phyloP scores from a whole-genome alignment of 805 yeast species.

The Monosporozyma siamensis region DNA sequence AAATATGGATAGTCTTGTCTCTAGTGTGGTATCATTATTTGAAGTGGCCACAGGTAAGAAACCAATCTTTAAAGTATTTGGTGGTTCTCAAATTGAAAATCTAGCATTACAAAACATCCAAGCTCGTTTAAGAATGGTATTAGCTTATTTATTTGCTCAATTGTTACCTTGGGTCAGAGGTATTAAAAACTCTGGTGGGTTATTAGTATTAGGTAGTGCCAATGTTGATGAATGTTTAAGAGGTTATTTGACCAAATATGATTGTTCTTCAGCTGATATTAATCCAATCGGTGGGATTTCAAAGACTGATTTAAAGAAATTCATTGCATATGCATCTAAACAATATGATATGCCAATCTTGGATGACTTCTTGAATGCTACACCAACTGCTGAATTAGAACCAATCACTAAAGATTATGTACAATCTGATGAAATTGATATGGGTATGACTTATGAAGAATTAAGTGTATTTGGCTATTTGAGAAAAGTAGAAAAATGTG shows the following conservation, averaged over 20 bases:
- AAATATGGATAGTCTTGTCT: conserved; percentile 81
- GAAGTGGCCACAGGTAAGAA: conserved; percentile 83
- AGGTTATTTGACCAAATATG: conserved; percentile 94
- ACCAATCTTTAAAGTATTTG: conserved; percentile 86
- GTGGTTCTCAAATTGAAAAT: conserved; percentile 87
- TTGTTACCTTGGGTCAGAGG: conserved; percentile 91
- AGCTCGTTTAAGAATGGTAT: conserved; percentile 91
- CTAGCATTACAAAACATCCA: conserved; percentile 94
- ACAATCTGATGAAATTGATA: conserved; percentile 93
- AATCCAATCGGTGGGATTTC: conserved; percentile 99
- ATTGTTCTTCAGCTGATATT: conserved; percentile 93
- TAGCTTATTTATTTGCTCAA: conserved; percentile 89
- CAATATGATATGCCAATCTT: conserved; percentile 71
- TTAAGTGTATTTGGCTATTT: conserved; percentile 82
- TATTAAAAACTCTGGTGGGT: conserved; percentile 49
- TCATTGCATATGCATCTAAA: conserved; percentile 68
- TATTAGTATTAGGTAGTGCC: conserved; percentile 89
- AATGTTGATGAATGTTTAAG: conserved; percentile 95
- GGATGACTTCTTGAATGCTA: conserved; percentile 71
- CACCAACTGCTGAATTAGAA: conserved; percentile 96
- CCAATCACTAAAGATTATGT: conserved; percentile 89
- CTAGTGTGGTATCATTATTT: conserved; percentile 65
- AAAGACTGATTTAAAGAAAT: conserved; percentile 80
- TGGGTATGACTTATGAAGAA: conserved; percentile 98
- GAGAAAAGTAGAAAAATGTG: conserved; percentile 88